Base-by-base conservation (phyloP, 495 filamentous ascomycete species). In the Eremomyces bilateralis region DNA sequence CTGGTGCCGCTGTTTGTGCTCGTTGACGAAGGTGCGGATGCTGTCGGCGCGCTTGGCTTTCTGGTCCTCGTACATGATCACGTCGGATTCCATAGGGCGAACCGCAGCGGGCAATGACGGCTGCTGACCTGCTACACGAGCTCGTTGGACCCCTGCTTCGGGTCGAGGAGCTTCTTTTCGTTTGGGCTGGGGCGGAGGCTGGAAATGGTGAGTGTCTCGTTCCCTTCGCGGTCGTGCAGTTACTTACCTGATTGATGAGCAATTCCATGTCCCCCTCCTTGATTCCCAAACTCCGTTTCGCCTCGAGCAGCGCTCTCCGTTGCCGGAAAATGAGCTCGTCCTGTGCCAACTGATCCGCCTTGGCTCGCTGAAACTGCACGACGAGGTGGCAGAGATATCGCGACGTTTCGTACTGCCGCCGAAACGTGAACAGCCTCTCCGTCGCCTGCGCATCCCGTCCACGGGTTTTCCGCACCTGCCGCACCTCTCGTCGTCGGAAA, bases 401-500 rank as follows among this genome's bases (percentile, higher is more conserved):
- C 34, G 76, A 80, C 41, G 85, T 78, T 59, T 95, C 90, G 27
- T 94, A 57, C 53, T 97, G 90, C 50, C 76, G 83, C 40, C 88
- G 71, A 43, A 97, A 61, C 46, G 76, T 76, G 59, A 83, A 83
- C 42, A 97, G 65, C 53, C 93, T 95, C 47, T 97, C 88, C 34
- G 75, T 78, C 44, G 80, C 84, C 49, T 92, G 84, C 13, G 80
- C 78, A 62, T 95, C 90, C 47, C 88, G 67, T 31, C 81, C 78
- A 47, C 88, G 73, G 21, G 88, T 97, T 58, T 94, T 95, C 43
- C 88, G 75, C 32, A 80, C 80, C 53, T 88, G 80, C 27, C 88
- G 80, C 21, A 91, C 80, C 53, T 97, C 88, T 29, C 90, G 79
- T 36, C 90, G 77, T 41, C 88, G 74, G 67, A 97, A 97, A 59